These are phyloP conservation scores for Euphrasia confusa DNA, from an alignment of 257 asterid species.

Conservation along the genomic window DNA sequence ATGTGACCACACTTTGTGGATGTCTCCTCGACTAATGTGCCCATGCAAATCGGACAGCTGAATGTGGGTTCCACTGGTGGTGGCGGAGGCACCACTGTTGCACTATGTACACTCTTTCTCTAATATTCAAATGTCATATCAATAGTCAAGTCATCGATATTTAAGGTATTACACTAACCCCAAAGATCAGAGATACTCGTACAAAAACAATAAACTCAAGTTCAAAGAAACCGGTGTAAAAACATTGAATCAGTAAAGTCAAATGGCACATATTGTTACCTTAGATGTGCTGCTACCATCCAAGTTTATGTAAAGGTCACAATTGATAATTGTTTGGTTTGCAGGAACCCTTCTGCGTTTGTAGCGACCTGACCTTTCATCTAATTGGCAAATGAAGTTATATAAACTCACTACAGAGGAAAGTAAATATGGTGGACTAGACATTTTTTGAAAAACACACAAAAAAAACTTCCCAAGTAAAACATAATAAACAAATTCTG, in stretches of 20 bases:
- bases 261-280: constrained; percentile 33
- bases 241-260: too few species aligned
- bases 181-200: too few species aligned
- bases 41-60: constrained; percentile 90
- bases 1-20: constrained; percentile 94
- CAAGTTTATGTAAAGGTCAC: constrained; percentile 50
- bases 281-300: constrained; percentile 52
- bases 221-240: too few species aligned
- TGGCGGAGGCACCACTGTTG: constrained; percentile 28
- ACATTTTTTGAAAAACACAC: neutral
- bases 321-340: constrained; percentile 43
- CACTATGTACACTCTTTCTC: constrained; percentile 33
- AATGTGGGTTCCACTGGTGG: constrained; percentile 64
- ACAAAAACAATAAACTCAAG: too few species aligned
- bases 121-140: constrained; percentile 23
- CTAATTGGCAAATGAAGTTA: constrained; percentile 28
- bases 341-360: constrained; percentile 54
- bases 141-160: neutral
- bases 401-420: neutral
- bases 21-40: constrained; percentile 69
- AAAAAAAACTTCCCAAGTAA: too few species aligned
- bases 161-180: too few species aligned
- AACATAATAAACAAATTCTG: neutral
- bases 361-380: constrained; percentile 43
- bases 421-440: neutral